Evolutionary conservation across 257 asterid genomes (phyloP), one percentile per base, ranked within the genome.

Genomic region (Catharanthus roseus): DNA sequence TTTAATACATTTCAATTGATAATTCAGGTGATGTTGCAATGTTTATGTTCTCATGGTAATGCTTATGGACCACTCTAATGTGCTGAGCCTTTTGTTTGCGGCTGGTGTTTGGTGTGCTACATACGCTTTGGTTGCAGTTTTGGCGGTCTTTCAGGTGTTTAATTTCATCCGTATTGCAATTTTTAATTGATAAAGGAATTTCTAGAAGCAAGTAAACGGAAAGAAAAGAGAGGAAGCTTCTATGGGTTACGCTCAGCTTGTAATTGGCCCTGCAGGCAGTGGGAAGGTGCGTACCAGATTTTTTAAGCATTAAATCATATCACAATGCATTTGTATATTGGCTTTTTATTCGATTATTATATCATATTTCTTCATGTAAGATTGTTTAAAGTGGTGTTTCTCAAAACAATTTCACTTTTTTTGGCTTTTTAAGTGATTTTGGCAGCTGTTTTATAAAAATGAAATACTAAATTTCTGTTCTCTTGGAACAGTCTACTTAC

Each of bases 231-330:
- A 62, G 77, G 68, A 81, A 69, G 80, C 57, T 67, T 69, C 66
- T 77, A 91, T 95, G 99, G 99, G 96, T 24, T 95, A 81, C 51
- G 99, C 99, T 49, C 99, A 95, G 75, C 85, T 91, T 7, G 97
- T 95, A 77, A 95, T 91, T 77, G 99, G 99, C 71, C 99, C 97
- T 77, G 99, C 97, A 23, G 99, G 99, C 77, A 91, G 97, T 79
- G 97, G 99, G 74, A 95, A 95, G 97, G 99, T 95, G 77, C 76
- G 73, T 10, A 50, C 71, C 50, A 75, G n/a, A n/a, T n/a, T 16
- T 69, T 23, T 63, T 10, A 65, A 16, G 28, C 34, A 50, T 76
- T 10, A 38, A 29, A 42, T n/a, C 23, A 45, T 34, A 44, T 23
- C 3, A 4, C 1, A 47, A 38, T 41, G 19, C 41, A 29, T 73